Conservation (phyloP, 2,329 filamentous ascomycete genomes). For the Calonectria pteridis region DNA sequence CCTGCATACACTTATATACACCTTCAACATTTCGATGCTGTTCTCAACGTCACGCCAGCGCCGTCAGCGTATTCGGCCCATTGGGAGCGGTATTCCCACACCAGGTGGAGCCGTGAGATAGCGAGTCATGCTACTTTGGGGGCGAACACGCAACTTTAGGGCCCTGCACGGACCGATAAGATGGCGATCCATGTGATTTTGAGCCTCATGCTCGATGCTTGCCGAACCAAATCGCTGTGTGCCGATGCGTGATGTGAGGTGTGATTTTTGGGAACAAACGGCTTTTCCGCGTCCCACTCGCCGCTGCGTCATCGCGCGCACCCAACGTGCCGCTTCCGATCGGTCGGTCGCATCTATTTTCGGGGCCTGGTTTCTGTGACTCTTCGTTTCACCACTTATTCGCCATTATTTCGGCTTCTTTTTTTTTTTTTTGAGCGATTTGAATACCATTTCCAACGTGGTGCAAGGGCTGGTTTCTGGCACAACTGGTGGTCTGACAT, state of each 20-base stretch:
- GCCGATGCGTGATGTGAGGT: conserved; percentile 14
- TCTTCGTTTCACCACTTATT: neutral
- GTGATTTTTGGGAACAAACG: neutral
- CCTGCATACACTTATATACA: conserved; percentile 13
- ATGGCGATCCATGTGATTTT: conserved; percentile 16
- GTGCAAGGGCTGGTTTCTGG: neutral
- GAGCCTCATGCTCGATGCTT: conserved; percentile 22
- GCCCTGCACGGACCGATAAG: conserved; percentile 18
- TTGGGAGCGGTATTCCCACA: neutral
- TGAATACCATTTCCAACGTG: neutral
- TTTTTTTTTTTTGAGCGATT: neutral
- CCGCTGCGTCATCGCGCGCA: conserved; percentile 2
- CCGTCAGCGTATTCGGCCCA: conserved; percentile 22
- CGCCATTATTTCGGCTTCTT: neutral
- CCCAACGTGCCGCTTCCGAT: neutral
- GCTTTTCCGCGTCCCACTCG: neutral
- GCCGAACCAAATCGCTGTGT: neutral
- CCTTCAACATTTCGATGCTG: neutral
- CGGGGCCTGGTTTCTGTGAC: neutral
- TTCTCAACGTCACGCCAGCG: neutral
- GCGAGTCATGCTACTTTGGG: neutral
- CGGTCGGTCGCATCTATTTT: neutral
- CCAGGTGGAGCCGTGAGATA: conserved; percentile 9
- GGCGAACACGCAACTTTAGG: conserved; percentile 14
- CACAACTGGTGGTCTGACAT: neutral